phyloP scores from a whole-genome alignment of 257 asterid species.

The Misopates orontium region DNA sequence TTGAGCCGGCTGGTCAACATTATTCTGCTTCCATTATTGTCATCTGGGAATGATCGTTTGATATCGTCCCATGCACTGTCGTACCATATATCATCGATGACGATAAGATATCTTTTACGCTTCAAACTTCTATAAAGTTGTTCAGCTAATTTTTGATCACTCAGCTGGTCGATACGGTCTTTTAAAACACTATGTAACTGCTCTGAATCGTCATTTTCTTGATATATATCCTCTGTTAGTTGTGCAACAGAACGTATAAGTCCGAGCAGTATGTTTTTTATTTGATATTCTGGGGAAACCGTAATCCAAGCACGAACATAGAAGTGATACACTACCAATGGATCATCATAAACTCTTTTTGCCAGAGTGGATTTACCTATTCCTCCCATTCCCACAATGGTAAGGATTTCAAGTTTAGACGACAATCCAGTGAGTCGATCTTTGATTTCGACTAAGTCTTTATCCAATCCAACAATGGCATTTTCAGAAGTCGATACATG shows the following conservation, averaged over 20 bases:
- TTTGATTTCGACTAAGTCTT: slow-evolving; percentile 30
- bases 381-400: slow-evolving; percentile 39
- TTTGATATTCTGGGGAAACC: slow-evolving; percentile 31
- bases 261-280: slow-evolving; percentile 27
- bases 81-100: slow-evolving; percentile 43
- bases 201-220: slow-evolving; percentile 20
- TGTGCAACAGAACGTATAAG: slow-evolving; percentile 28
- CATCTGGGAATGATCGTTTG: slow-evolving; percentile 40
- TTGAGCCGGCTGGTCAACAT: slow-evolving; percentile 36
- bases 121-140: slow-evolving; percentile 29
- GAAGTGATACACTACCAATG: slow-evolving; percentile 31
- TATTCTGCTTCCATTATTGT: slow-evolving; percentile 38
- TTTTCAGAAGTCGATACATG: slow-evolving; percentile 19
- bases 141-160: slow-evolving; percentile 31
- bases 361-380: slow-evolving; percentile 43
- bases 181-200: slow-evolving; percentile 17
- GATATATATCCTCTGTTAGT: slow-evolving; percentile 18
- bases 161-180: slow-evolving; percentile 24
- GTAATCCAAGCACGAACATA: slow-evolving; percentile 39
- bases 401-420: slow-evolving; percentile 17
- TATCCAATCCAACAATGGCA: slow-evolving; percentile 29
- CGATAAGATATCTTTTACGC: slow-evolving; percentile 37
- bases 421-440: slow-evolving; percentile 30
- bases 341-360: slow-evolving; percentile 33
- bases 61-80: slow-evolving; percentile 30